A percentile compares a stretch with the other conserved stretches of the same genome.
phyloP scores from a whole-genome alignment of 768 basidiomycete genomes.

The Phanerochaete carnosa region DNA sequence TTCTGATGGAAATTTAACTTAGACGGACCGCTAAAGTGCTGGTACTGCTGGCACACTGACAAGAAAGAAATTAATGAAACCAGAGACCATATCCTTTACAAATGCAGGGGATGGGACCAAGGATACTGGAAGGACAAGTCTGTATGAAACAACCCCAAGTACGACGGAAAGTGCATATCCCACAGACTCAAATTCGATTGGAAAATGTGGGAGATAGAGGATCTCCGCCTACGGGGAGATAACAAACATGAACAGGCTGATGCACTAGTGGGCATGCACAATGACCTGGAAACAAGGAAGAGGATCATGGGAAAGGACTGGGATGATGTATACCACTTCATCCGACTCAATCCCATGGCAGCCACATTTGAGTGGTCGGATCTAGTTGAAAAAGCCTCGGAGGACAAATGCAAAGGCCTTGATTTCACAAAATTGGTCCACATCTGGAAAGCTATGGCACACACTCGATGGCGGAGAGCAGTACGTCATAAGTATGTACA shows the following conservation, averaged over 20 bases:
- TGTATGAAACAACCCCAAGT: background rate
- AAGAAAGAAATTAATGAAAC: background rate
- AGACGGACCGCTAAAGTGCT: background rate
- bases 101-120: background rate
- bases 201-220: no score
- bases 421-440: no score
- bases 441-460: no score
- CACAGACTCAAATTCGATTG: no score
- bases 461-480: no score
- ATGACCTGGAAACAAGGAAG: background rate
- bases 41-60: no score
- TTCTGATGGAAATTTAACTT: background rate
- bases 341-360: background rate
- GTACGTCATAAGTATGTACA: no score
- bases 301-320: background rate
- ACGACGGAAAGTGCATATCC: no score
- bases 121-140: background rate
- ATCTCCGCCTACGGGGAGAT: no score
- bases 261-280: no score
- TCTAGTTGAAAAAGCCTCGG: background rate
- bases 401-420: background rate
- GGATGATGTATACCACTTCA: background rate
- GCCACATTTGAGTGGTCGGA: conserved; percentile 2
- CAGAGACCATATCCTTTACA: background rate
- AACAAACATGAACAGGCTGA: no score